A percentile compares a stretch with the other conserved stretches of the same genome.
Conservation (phyloP, 192 early-diverging fungal species). For the Dissophora globulifera region DNA sequence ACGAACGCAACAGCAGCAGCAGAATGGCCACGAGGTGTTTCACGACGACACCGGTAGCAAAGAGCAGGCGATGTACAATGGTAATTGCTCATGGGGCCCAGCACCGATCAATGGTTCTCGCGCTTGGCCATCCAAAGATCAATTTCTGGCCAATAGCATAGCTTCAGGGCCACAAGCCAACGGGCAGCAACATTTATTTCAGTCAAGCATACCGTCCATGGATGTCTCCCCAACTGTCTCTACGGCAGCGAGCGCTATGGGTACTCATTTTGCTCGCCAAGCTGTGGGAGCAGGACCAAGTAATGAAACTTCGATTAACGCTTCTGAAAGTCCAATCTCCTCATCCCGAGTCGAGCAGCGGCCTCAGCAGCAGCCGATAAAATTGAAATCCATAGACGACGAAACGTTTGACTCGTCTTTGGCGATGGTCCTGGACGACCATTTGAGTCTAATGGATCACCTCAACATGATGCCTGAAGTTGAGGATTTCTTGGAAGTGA, state of each 20-base stretch:
- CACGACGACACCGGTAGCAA: neutral
- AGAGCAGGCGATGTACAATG: neutral
- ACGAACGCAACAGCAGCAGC: constrained; percentile 1
- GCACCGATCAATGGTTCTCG: neutral
- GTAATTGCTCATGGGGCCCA: neutral
- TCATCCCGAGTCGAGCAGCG: too few relatives aligned
- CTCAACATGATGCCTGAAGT: constrained; percentile 22
- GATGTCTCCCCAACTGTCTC: too few relatives aligned
- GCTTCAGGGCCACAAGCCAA: too few relatives aligned
- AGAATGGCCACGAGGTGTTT: too few relatives aligned
- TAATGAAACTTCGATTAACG: too few relatives aligned
- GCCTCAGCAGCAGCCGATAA: neutral
- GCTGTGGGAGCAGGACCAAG: too few relatives aligned
- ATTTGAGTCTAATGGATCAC: constrained; percentile 26
- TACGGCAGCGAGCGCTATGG: too few relatives aligned
- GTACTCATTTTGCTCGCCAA: too few relatives aligned
- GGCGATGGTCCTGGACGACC: constrained; percentile 27
- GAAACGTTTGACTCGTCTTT: constrained; percentile 16
- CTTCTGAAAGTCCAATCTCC: neutral
- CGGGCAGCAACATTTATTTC: too few relatives aligned
- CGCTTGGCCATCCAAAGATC: neutral
- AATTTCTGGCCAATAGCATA: neutral
- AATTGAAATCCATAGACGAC: constrained; percentile 11
- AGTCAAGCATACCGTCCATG: too few relatives aligned
- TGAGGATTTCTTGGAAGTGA: constrained; percentile 1